Evolutionary conservation across 2,329 filamentous ascomycete species (phyloP), one percentile per base, ranked within the genome.

Genomic region (Diaporthe sp.): DNA sequence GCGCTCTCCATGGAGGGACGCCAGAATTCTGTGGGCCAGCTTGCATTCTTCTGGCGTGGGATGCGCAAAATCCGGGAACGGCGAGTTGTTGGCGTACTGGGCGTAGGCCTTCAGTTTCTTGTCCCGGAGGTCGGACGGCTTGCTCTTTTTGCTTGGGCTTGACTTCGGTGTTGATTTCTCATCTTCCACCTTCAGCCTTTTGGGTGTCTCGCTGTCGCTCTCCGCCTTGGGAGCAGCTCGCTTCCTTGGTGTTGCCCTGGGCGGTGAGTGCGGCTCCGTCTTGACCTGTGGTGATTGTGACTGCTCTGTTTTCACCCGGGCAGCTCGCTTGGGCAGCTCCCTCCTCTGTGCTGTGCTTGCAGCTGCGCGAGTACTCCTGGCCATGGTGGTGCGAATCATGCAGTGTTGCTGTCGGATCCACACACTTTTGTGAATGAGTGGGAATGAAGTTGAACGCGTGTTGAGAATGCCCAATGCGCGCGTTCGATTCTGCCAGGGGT

Each of bases 41-140:
- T 90, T 86, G 82, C 94, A 95, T 80, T 95, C 93, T 42, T 90
- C 88, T 0, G 89, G 82, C 0, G 92, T 94, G 0, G 94, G 94
- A 77, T 88, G 91, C 3, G 84, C 80, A 81, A 92, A 94, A 75
- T 91, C 86, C 0, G 94, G 93, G 78, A 93, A 96, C 0, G 94
- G 94, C 1, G 92, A 87, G 31, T 81, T 79, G 49, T 81, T 80
- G 49, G 82, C 82, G 79, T 85, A 85, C 53, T 85, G 82, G 1
- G 83, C 72, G 77, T 87, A 87, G 1, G 84, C 82, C 70, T 86
- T 86, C 51, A 87, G 83, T 73, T 88, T 88, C 75, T 83, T 85
- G 17, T 84, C 83, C 70, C 84, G 84, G 13, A 87, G 83, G 28
- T 78, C 73, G 46, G 73, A 53, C 10, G 73, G 46, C 22, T 39